A percentile compares a stretch with the other conserved stretches of the same genome.
phyloP scores from a whole-genome alignment of 1,284 basidiomycete species.

The Butyriboletus pseudospeciosus region DNA sequence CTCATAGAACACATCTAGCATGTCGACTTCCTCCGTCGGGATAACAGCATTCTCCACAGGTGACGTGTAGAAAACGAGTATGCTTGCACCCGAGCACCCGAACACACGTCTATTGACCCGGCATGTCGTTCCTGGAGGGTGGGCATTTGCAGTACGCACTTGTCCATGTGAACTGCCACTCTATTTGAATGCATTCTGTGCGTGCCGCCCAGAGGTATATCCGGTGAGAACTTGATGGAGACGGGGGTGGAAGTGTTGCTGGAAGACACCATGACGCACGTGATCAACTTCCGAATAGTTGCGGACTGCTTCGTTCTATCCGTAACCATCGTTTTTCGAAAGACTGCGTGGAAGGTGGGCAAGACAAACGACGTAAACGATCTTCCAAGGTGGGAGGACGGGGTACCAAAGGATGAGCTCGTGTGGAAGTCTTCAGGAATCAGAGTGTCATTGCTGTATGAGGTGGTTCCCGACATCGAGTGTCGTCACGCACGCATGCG shows the following conservation, averaged over 20 bases:
- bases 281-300: not conserved
- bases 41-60: not conserved
- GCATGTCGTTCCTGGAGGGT: no score
- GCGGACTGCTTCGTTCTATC: no score
- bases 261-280: not conserved
- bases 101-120: no score
- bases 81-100: not conserved
- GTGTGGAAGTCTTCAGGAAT: not conserved
- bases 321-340: not conserved
- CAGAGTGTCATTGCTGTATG: not conserved
- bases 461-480: no score
- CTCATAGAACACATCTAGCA: not conserved
- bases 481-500: no score
- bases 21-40: not conserved
- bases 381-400: not conserved
- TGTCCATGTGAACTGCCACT: not conserved
- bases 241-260: no score
- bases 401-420: not conserved
- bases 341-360: not conserved
- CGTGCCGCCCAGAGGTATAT: no score
- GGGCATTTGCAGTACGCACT: not conserved
- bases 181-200: no score
- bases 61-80: not conserved
- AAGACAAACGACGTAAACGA: not conserved
- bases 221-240: no score